Evolutionary conservation across 441 rosid species (phyloP).

Genomic region (California macrophylla): DNA sequence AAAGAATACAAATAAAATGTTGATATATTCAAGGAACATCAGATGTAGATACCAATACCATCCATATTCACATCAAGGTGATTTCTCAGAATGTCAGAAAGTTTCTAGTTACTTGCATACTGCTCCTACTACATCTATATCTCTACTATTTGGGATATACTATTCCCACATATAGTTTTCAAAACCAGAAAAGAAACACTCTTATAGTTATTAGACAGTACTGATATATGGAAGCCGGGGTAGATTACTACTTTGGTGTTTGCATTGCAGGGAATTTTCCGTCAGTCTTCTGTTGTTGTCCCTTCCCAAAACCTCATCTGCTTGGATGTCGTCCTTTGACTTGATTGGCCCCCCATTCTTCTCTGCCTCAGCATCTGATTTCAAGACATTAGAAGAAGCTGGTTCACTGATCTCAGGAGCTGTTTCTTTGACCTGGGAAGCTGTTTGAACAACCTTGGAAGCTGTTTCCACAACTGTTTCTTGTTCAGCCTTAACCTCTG

Average conservation of each 20-base stretch:
- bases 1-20: no score
- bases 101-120: background rate
- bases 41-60: background rate
- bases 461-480: conserved; percentile 13
- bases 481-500: conserved; percentile 9
- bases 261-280: background rate
- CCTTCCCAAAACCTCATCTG: conserved; percentile 18
- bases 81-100: background rate
- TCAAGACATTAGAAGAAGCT: background rate
- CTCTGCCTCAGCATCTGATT: background rate
- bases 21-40: background rate
- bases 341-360: background rate
- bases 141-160: background rate
- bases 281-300: conserved; percentile 15
- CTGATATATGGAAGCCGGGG: background rate
- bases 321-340: conserved; percentile 10
- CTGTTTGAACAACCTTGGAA: background rate
- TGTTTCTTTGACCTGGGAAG: conserved; percentile 8
- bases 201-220: background rate
- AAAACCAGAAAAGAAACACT: background rate
- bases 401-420: background rate
- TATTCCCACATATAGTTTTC: no score
- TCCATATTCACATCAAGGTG: background rate
- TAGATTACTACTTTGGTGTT: no score
- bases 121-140: background rate